phyloP scores from a whole-genome alignment of 2,329 filamentous ascomycete genomes.

The Xylaria sp. region DNA sequence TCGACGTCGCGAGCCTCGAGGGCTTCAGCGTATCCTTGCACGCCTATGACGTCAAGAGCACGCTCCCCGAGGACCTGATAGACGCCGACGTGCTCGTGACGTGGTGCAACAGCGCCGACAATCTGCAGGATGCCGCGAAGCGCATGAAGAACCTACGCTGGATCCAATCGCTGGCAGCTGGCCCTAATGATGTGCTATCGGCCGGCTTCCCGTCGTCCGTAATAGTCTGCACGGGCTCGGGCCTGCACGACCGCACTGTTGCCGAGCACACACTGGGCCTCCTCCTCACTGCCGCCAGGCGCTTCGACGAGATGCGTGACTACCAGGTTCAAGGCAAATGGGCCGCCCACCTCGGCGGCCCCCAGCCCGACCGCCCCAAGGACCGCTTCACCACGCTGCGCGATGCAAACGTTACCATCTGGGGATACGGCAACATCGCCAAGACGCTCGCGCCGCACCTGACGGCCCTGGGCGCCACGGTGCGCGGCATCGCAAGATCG shows the following conservation, averaged over 20 bases:
- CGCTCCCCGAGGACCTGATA: conserved; percentile 65
- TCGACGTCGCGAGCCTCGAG: conserved; percentile 65
- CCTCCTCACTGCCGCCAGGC: conserved; percentile 63
- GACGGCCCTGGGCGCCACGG: conserved; percentile 64
- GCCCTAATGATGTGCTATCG: conserved; percentile 71
- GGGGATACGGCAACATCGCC: conserved; percentile 75
- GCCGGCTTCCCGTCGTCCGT: conserved; percentile 66
- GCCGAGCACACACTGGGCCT: conserved; percentile 72
- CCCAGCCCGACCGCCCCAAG: conserved; percentile 66
- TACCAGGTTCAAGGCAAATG: conserved; percentile 66
- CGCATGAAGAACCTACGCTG: conserved; percentile 68
- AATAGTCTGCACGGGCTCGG: conserved; percentile 69
- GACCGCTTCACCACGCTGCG: conserved; percentile 68
- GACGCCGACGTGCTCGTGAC: conserved; percentile 71
- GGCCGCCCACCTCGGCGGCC: conserved; percentile 70
- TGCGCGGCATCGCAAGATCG: conserved; percentile 66
- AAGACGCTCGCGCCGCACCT: conserved; percentile 67
- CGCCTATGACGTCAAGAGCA: conserved; percentile 66
- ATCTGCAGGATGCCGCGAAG: conserved; percentile 66
- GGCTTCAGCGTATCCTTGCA: conserved; percentile 68
- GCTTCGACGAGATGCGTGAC: conserved; percentile 72
- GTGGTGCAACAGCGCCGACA: conserved; percentile 67
- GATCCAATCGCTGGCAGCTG: conserved; percentile 74
- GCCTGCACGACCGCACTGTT: conserved; percentile 71
- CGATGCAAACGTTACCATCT: conserved; percentile 67